These are phyloP conservation scores for Xylaria venustula DNA, from an alignment of 495 filamentous ascomycete species.

Conservation along the genomic window DNA sequence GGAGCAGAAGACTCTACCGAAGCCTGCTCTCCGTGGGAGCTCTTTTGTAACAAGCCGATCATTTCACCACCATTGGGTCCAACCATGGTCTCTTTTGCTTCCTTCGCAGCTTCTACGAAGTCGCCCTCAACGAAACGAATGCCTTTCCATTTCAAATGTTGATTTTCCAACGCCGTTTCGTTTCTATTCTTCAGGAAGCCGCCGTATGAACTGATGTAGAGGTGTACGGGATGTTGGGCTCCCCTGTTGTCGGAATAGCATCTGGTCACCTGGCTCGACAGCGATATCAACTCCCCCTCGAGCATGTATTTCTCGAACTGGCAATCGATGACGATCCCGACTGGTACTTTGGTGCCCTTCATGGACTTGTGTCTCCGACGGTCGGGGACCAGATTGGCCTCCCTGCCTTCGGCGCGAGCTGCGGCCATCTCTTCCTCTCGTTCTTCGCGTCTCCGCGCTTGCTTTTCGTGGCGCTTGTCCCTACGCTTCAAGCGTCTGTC, in stretches of 20 bases:
- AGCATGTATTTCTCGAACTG: slow-evolving; percentile 88
- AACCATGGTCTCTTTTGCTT: slow-evolving; percentile 61
- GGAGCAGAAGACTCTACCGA: slow-evolving; percentile 1
- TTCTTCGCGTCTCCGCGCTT: slow-evolving; percentile 53
- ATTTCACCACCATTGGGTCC: slow-evolving; percentile 49
- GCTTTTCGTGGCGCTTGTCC: slow-evolving; percentile 65
- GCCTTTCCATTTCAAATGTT: slow-evolving; percentile 76
- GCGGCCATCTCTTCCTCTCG: slow-evolving; percentile 39
- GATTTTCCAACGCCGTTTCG: slow-evolving; percentile 65
- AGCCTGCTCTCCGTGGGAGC: slow-evolving; percentile 34
- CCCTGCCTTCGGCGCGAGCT: slow-evolving; percentile 40
- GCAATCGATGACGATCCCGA: slow-evolving; percentile 85
- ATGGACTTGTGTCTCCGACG: slow-evolving; percentile 26
- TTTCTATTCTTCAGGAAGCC: slow-evolving; percentile 75
- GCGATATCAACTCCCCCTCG: slow-evolving; percentile 75
- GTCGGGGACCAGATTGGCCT: slow-evolving; percentile 25
- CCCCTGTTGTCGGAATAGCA: slow-evolving; percentile 83
- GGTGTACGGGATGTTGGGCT: slow-evolving; percentile 60
- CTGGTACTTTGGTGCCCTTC: slow-evolving; percentile 56
- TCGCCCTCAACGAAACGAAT: slow-evolving; percentile 68
- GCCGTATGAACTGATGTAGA: slow-evolving; percentile 73
- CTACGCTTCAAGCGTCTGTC: slow-evolving; percentile 69
- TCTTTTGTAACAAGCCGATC: slow-evolving; percentile 52
- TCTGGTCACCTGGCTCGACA: slow-evolving; percentile 78
- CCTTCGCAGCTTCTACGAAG: slow-evolving; percentile 61